Conservation (phyloP, 106 monocot genomes). For the Dendrobium chrysotoxum region DNA sequence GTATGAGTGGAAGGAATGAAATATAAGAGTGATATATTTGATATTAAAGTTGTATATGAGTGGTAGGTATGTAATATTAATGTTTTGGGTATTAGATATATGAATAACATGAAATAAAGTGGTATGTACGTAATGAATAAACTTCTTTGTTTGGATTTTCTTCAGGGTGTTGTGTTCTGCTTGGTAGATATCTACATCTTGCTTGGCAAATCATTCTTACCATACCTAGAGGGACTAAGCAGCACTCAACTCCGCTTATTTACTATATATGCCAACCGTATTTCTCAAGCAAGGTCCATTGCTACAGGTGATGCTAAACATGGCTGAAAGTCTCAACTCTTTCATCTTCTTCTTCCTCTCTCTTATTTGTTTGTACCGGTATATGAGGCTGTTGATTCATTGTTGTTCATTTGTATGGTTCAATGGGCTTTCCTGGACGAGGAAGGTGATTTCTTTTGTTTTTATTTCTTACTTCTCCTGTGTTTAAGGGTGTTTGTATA, state of each 20-base stretch:
- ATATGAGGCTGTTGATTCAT: constrained; percentile 21
- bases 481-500: not conserved
- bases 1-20: too few species aligned
- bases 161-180: constrained; percentile 94
- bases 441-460: not conserved
- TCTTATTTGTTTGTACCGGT: constrained; percentile 10
- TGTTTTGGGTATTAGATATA: too few species aligned
- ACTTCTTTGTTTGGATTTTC: not conserved
- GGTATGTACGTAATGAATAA: too few species aligned
- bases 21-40: too few species aligned
- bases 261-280: constrained; percentile 89
- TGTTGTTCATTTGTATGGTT: constrained; percentile 36
- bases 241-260: constrained; percentile 90
- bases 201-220: constrained; percentile 85
- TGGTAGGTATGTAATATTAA: too few species aligned
- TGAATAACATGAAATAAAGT: too few species aligned
- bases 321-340: constrained; percentile 19
- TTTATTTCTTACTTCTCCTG: not conserved
- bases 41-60: too few species aligned
- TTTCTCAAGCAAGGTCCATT: constrained; percentile 86
- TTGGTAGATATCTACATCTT: constrained; percentile 98
- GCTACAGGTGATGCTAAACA: constrained; percentile 47
- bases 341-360: not conserved
- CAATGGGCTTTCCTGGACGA: not conserved
- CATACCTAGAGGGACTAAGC: constrained; percentile 89